Percentiles rank a stretch among this genome's conserved stretches.
These are phyloP conservation scores for Choricystis sp. DNA, from an alignment of 139 green algal species.

Conservation along the genomic window DNA sequence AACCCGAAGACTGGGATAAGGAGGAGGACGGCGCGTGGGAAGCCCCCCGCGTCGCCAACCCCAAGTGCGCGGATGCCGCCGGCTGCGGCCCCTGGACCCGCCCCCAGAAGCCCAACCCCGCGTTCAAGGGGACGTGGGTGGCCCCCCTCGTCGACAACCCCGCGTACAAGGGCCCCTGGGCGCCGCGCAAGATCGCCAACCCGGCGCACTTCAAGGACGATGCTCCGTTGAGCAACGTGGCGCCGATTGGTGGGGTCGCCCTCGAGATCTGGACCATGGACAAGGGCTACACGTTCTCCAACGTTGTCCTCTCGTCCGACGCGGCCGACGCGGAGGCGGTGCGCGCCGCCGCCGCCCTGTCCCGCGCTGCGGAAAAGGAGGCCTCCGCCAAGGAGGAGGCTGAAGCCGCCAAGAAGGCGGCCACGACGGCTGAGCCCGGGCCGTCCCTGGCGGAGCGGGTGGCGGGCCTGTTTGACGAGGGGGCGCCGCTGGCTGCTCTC, in stretches of 20 bases:
- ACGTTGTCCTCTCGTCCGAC: constrained; percentile 55
- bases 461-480: background rate
- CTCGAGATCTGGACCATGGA: constrained; percentile 86
- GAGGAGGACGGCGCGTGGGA: constrained; percentile 88
- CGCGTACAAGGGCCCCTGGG: constrained; percentile 71
- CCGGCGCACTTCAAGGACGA: constrained; percentile 45
- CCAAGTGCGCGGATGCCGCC: constrained; percentile 46
- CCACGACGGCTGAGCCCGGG: background rate
- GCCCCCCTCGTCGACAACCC: constrained; percentile 77
- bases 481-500: background rate
- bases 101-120: constrained; percentile 71
- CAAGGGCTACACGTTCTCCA: constrained; percentile 58
- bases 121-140: constrained; percentile 78
- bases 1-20: constrained; percentile 89
- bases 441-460: background rate
- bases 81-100: constrained; percentile 79
- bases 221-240: constrained; percentile 39
- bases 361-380: constrained; percentile 3
- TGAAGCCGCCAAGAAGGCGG: background rate
- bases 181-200: constrained; percentile 56
- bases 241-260: constrained; percentile 39
- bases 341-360: constrained; percentile 1
- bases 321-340: constrained; percentile 1
- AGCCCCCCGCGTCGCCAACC: constrained; percentile 56
- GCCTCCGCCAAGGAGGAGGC: constrained; percentile 7